A percentile compares a stretch with the other conserved stretches of the same genome.
Conservation (phyloP, 257 asterid genomes). For the Buddleja alternifolia region DNA sequence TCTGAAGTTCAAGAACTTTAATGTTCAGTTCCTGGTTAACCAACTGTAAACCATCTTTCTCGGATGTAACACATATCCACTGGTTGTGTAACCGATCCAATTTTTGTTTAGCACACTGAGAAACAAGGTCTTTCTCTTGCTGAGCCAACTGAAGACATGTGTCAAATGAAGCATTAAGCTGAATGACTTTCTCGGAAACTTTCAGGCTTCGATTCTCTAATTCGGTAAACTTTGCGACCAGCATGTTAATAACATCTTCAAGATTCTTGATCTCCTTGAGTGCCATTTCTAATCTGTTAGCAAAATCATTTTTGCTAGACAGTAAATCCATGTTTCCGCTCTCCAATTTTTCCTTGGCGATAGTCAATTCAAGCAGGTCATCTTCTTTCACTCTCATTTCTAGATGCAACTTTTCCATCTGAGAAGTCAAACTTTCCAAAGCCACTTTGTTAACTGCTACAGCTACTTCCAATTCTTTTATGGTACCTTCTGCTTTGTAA, state of each 20-base stretch:
- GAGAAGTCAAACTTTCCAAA: conserved; percentile 57
- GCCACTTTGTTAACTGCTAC: conserved; percentile 54
- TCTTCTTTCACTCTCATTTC: conserved; percentile 71
- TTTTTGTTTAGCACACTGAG: conserved; percentile 65
- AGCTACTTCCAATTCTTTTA: conserved; percentile 66
- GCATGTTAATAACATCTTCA: conserved; percentile 62
- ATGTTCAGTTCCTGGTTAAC: conserved; percentile 62
- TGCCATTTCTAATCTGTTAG: conserved; percentile 59
- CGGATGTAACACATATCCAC: conserved; percentile 47
- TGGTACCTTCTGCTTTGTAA: conserved; percentile 52
- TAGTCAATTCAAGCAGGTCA: conserved; percentile 49
- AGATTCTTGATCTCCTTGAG: conserved; percentile 65
- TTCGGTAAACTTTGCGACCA: conserved; percentile 62
- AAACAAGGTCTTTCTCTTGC: conserved; percentile 69
- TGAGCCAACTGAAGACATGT: conserved; percentile 65
- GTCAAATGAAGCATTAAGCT: conserved; percentile 67
- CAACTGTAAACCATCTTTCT: conserved; percentile 62
- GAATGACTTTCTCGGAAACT: conserved; percentile 61
- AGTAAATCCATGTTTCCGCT: conserved; percentile 59
- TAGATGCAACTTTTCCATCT: conserved; percentile 66
- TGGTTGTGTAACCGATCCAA: conserved; percentile 61
- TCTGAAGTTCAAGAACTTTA: conserved; percentile 77
- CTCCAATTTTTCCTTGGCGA: conserved; percentile 58
- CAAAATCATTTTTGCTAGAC: conserved; percentile 54
- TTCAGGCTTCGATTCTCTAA: conserved; percentile 77